These are phyloP conservation scores for Quillaja saponaria DNA, from an alignment of 306 rosid species.

Conservation along the genomic window DNA sequence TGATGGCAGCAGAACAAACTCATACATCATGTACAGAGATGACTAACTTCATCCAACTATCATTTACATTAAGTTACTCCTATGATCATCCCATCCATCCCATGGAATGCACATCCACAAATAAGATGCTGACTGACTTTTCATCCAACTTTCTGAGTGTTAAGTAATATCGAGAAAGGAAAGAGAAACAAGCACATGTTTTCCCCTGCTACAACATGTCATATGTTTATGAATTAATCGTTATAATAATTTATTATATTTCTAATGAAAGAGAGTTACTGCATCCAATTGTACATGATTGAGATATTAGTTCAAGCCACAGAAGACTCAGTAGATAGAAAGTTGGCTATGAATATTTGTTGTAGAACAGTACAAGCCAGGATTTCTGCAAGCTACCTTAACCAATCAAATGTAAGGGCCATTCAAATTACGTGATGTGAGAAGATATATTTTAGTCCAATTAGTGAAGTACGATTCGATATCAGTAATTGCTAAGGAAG, in stretches of 20 bases:
- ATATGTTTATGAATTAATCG: neutral
- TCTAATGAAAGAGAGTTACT: neutral
- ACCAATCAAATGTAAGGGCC: neutral
- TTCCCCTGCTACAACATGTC: neutral
- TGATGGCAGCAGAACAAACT: conserved; percentile 15
- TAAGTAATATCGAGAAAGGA: neutral
- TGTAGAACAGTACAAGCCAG: neutral
- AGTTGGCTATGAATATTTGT: conserved; percentile 10
- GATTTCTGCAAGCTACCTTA: neutral
- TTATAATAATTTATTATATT: neutral
- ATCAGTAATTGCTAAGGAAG: neutral
- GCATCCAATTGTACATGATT: conserved; percentile 1
- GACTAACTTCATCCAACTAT: conserved; percentile 8
- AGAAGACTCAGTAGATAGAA: neutral
- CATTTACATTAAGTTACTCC: conserved; percentile 3
- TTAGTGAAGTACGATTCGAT: neutral
- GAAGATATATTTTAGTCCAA: neutral
- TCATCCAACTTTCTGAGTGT: neutral
- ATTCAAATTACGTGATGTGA: neutral
- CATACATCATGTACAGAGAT: conserved; percentile 7
- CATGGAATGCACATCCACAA: neutral
- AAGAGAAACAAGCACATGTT: conserved; percentile 12
- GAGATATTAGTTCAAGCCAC: neutral
- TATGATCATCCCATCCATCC: conserved; percentile 1
- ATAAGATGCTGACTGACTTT: conserved; percentile 11